Evolutionary conservation across 305 asterid species (phyloP).

Genomic region (Fraxinus dipetala): DNA sequence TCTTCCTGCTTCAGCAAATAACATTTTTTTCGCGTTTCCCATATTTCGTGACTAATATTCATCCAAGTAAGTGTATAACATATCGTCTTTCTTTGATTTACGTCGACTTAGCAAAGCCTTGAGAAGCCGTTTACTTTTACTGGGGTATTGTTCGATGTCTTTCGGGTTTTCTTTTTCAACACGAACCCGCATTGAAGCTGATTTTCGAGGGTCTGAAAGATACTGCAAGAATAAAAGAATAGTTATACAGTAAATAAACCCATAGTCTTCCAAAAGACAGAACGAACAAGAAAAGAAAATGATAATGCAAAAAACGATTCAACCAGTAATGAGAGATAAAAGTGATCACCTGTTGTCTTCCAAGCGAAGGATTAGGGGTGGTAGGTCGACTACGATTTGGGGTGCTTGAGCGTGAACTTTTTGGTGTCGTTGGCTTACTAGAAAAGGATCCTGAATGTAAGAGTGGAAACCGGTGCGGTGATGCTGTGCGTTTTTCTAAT

Average conservation of each 20-base stretch:
- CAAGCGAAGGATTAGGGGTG: slow-evolving; percentile 57
- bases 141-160: slow-evolving; percentile 53
- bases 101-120: slow-evolving; percentile 81
- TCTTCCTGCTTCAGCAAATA: not conserved
- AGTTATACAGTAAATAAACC: not conserved
- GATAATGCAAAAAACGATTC: not conserved
- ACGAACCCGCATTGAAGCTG: slow-evolving; percentile 70
- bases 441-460: slow-evolving; percentile 64
- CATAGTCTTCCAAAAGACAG: not conserved
- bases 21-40: not conserved
- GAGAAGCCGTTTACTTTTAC: slow-evolving; percentile 88
- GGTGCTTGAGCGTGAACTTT: slow-evolving; percentile 57
- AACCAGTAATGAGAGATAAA: not conserved
- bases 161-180: slow-evolving; percentile 51
- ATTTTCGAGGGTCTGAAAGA: slow-evolving; percentile 65
- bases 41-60: slow-evolving; percentile 49
- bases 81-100: slow-evolving; percentile 88
- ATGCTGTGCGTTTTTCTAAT: slow-evolving; percentile 61
- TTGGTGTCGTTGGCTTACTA: slow-evolving; percentile 61
- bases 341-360: slow-evolving; percentile 51
- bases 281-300: not conserved
- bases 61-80: slow-evolving; percentile 73
- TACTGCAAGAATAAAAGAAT: slow-evolving; percentile 32
- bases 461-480: slow-evolving; percentile 78
- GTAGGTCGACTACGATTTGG: slow-evolving; percentile 62